Conservation (phyloP, 2,329 filamentous ascomycete species). For the Paraconiothyrium brasiliense region DNA sequence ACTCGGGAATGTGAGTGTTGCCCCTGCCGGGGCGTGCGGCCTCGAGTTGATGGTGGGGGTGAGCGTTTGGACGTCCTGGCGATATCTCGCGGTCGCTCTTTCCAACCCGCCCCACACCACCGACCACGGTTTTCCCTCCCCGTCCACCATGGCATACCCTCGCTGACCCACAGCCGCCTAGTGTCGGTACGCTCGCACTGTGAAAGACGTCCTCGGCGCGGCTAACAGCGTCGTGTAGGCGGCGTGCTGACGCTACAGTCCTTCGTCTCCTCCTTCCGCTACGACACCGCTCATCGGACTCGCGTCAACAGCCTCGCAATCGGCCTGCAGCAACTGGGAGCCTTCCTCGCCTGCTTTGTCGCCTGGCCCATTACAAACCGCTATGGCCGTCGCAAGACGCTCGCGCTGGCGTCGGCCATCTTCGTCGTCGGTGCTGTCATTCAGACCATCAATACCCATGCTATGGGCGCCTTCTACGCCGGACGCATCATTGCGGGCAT, state of each 20-base stretch:
- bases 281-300: conserved; percentile 51
- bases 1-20: conserved; percentile 44
- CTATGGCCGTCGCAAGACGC: conserved; percentile 56
- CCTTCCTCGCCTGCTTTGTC: conserved; percentile 61
- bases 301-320: conserved; percentile 59
- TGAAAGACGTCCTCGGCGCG: background rate
- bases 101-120: background rate
- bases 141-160: background rate
- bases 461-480: conserved; percentile 51
- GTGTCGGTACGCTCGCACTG: conserved; percentile 13
- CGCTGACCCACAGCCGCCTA: conserved; percentile 1
- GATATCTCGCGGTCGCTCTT: conserved; percentile 28
- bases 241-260: conserved; percentile 57
- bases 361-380: conserved; percentile 60
- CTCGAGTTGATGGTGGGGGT: background rate
- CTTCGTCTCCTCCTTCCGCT: conserved; percentile 56
- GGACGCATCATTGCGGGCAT: conserved; percentile 72
- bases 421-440: conserved; percentile 55
- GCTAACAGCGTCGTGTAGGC: conserved; percentile 36
- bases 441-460: conserved; percentile 59
- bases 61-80: background rate
- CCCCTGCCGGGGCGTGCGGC: background rate
- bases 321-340: conserved; percentile 62
- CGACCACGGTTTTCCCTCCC: conserved; percentile 3
- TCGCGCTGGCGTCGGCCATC: conserved; percentile 57